Percentiles rank a stretch among this genome's conserved stretches.
phyloP scores from a whole-genome alignment of 1,284 basidiomycete species.

The Microbotryomycetes sp. region DNA sequence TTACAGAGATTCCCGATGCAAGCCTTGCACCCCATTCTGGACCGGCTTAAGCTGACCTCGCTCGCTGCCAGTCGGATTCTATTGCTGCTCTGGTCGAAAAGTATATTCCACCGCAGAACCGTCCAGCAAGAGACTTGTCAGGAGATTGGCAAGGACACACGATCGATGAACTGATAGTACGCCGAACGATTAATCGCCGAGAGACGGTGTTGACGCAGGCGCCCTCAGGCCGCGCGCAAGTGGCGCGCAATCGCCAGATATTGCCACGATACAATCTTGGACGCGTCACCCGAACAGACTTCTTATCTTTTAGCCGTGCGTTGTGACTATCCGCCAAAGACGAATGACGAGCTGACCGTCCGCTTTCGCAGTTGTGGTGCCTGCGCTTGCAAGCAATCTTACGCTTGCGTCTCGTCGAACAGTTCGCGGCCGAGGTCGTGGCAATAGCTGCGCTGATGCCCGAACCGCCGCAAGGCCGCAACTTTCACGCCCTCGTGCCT shows the following conservation, averaged over 20 bases:
- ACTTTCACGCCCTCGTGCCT: slow-evolving; percentile 55
- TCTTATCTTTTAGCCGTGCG: slow-evolving; percentile 59
- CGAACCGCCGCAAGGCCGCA: neutral
- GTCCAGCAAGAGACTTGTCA: slow-evolving; percentile 60
- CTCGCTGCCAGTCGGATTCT: slow-evolving; percentile 4
- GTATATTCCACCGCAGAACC: slow-evolving; percentile 63
- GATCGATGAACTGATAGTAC: slow-evolving; percentile 66
- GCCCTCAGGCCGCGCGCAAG: slow-evolving; percentile 64
- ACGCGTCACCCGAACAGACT: slow-evolving; percentile 58
- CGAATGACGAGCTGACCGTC: neutral
- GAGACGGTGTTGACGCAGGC: neutral
- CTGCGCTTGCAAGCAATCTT: slow-evolving; percentile 45
- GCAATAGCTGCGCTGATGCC: slow-evolving; percentile 50
- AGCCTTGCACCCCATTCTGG: neutral
- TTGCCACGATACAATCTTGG: slow-evolving; percentile 65
- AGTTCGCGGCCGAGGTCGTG: slow-evolving; percentile 67
- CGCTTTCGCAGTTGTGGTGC: slow-evolving; percentile 60
- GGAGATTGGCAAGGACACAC: slow-evolving; percentile 64
- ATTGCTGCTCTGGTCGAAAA: slow-evolving; percentile 36
- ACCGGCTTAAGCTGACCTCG: neutral
- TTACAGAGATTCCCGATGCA: neutral
- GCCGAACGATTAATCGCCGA: slow-evolving; percentile 38
- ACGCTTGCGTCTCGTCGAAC: slow-evolving; percentile 69
- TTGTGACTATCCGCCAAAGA: slow-evolving; percentile 4
- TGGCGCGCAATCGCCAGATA: slow-evolving; percentile 70